phyloP scores from a whole-genome alignment of 495 filamentous ascomycete genomes.

The Podospora pseudopauciseta region DNA sequence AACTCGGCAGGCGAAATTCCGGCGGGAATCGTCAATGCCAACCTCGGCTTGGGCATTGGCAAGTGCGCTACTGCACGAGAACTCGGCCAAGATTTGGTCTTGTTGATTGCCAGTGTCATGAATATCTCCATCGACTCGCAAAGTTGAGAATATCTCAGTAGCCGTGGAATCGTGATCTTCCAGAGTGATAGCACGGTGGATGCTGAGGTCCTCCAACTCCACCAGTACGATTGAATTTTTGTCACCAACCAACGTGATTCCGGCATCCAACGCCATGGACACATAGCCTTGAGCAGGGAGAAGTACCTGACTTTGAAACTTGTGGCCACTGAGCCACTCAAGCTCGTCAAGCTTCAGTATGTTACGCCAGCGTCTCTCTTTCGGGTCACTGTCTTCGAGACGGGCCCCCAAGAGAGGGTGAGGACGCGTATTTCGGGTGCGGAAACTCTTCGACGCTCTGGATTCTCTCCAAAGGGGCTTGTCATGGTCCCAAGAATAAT shows the following conservation, averaged over 20 bases:
- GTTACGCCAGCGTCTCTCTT: slow-evolving; percentile 39
- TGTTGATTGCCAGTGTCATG: background rate
- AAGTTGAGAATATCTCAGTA: background rate
- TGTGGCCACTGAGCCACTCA: slow-evolving; percentile 51
- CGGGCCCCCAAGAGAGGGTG: slow-evolving; percentile 46
- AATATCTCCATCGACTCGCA: background rate
- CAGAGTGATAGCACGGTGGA: background rate
- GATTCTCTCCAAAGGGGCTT: slow-evolving; percentile 37
- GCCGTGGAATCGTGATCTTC: background rate
- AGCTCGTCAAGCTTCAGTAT: slow-evolving; percentile 28
- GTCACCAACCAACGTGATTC: background rate
- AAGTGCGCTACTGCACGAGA: background rate
- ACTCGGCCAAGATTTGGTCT: background rate
- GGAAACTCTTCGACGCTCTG: slow-evolving; percentile 40
- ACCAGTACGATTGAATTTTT: background rate
- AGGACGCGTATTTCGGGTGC: slow-evolving; percentile 31
- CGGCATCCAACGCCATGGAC: slow-evolving; percentile 49
- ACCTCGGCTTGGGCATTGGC: background rate
- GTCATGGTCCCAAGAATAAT: slow-evolving; percentile 40
- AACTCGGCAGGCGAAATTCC: background rate
- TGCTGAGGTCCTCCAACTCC: background rate
- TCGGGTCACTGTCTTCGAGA: slow-evolving; percentile 39
- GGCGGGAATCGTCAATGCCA: background rate
- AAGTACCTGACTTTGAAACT: slow-evolving; percentile 35
- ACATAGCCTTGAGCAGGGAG: slow-evolving; percentile 57